A percentile compares a stretch with the other conserved stretches of the same genome.
Conservation (phyloP, 2,329 filamentous ascomycete species). For the Clonostachys rhizophaga region DNA sequence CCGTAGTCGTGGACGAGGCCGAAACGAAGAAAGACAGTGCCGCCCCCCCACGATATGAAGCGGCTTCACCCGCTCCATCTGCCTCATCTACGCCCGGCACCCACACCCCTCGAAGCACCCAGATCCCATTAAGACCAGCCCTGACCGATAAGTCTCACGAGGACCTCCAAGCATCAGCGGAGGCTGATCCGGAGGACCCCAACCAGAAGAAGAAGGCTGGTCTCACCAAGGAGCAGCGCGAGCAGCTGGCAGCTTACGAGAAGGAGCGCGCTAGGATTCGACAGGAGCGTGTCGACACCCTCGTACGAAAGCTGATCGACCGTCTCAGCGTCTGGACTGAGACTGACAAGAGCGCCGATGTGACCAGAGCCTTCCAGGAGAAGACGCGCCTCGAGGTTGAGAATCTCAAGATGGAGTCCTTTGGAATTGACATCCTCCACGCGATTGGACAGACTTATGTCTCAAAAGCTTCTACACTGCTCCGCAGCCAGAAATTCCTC, state of each 20-base stretch:
- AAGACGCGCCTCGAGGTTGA: conserved; percentile 95
- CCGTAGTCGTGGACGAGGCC: conserved; percentile 27
- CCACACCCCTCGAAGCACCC: conserved; percentile 30
- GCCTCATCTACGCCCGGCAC: conserved; percentile 33
- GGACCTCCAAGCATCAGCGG: conserved; percentile 54
- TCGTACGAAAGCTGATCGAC: conserved; percentile 81
- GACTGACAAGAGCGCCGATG: conserved; percentile 82
- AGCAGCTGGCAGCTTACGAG: conserved; percentile 86
- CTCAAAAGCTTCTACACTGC: conserved; percentile 77
- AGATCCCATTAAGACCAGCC: conserved; percentile 74
- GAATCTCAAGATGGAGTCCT: conserved; percentile 98
- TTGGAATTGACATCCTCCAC: conserved; percentile 92
- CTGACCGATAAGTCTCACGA: conserved; percentile 81
- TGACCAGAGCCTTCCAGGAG: conserved; percentile 85
- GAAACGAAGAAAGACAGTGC: conserved; percentile 22
- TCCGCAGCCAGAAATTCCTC: conserved; percentile 95
- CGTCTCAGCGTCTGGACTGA: conserved; percentile 95
- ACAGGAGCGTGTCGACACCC: conserved; percentile 82
- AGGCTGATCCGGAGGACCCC: conserved; percentile 52
- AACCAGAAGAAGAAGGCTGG: conserved; percentile 83
- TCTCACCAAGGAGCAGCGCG: conserved; percentile 85
- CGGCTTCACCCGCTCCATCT: conserved; percentile 13
- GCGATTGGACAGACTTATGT: conserved; percentile 91
- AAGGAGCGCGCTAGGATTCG: conserved; percentile 78
- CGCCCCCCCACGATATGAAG: conserved; percentile 5